Percentiles rank a stretch among this genome's conserved stretches.
Conservation (phyloP, 2,329 filamentous ascomycete species). For the Fusarium keratoplasticum region DNA sequence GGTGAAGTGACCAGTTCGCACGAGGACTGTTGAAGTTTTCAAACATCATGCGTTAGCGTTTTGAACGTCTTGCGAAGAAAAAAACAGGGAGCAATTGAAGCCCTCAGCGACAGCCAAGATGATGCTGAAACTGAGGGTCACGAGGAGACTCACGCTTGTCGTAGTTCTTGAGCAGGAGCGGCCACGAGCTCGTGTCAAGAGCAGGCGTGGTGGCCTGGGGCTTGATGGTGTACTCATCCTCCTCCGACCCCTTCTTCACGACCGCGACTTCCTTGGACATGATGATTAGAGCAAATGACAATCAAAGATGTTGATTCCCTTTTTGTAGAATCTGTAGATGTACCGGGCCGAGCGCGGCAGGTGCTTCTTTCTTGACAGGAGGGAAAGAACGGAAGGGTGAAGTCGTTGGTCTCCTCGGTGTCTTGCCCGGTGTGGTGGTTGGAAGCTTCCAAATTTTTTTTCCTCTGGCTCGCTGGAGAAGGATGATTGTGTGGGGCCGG, state of each 20-base stretch:
- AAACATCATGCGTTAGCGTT: constrained; percentile 32
- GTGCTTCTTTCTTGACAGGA: constrained; percentile 41
- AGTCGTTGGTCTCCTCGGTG: constrained; percentile 47
- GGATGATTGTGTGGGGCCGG: constrained; percentile 47
- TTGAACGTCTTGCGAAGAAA: not conserved
- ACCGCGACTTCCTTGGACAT: constrained; percentile 62
- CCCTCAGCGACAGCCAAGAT: not conserved
- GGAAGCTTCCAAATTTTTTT: constrained; percentile 51
- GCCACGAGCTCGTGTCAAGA: constrained; percentile 90
- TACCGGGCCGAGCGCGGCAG: constrained; percentile 44
- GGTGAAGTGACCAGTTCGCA: constrained; percentile 96
- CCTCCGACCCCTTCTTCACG: constrained; percentile 55
- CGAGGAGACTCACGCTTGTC: constrained; percentile 76
- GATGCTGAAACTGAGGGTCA: not conserved
- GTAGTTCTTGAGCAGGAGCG: constrained; percentile 95
- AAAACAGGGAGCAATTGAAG: constrained; percentile 13
- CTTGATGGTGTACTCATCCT: constrained; percentile 89
- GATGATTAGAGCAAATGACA: constrained; percentile 23
- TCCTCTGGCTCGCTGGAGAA: constrained; percentile 44
- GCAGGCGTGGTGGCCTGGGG: constrained; percentile 83
- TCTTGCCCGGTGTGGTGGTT: constrained; percentile 47
- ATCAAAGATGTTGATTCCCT: constrained; percentile 16
- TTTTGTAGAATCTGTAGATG: constrained; percentile 34
- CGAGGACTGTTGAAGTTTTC: constrained; percentile 72
- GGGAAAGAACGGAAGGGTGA: constrained; percentile 42